Evolutionary conservation across 768 basidiomycete species (phyloP).

Genomic region (Chlorophyllum brunneum): DNA sequence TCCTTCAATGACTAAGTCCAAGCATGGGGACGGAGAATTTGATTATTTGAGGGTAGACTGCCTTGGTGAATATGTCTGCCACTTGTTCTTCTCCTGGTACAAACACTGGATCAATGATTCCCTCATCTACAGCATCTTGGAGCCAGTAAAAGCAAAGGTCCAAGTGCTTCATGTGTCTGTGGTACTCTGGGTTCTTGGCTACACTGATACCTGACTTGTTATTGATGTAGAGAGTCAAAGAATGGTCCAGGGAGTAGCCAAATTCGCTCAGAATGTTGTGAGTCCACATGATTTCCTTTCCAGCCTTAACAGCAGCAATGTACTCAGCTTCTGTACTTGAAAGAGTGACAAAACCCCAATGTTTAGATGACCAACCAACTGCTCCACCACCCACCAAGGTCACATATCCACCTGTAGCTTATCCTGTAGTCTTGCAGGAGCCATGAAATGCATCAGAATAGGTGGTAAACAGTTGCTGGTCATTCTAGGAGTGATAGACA

Average conservation of each 20-base stretch:
- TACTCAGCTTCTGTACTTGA: constrained; percentile 37
- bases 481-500: neutral
- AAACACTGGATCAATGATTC: constrained; percentile 6
- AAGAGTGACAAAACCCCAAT: constrained; percentile 23
- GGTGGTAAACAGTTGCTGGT: constrained; percentile 7
- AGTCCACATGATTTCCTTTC: constrained; percentile 25
- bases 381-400: constrained; percentile 20
- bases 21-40: no score
- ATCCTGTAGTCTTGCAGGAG: no score
- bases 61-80: constrained; percentile 9
- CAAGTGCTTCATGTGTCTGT: constrained; percentile 9
- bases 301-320: constrained; percentile 24
- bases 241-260: constrained; percentile 4
- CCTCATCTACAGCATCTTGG: neutral
- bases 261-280: constrained; percentile 23
- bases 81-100: constrained; percentile 6
- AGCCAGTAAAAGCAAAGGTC: constrained; percentile 9
- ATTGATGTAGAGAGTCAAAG: constrained; percentile 21
- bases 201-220: constrained; percentile 26
- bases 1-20: no score
- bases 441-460: constrained; percentile 17
- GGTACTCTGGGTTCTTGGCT: constrained; percentile 27
- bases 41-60: no score
- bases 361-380: constrained; percentile 14
- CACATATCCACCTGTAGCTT: no score